Conservation (phyloP, 108 stramenopile genomes). For the Pseudonitzschia multiseries region DNA sequence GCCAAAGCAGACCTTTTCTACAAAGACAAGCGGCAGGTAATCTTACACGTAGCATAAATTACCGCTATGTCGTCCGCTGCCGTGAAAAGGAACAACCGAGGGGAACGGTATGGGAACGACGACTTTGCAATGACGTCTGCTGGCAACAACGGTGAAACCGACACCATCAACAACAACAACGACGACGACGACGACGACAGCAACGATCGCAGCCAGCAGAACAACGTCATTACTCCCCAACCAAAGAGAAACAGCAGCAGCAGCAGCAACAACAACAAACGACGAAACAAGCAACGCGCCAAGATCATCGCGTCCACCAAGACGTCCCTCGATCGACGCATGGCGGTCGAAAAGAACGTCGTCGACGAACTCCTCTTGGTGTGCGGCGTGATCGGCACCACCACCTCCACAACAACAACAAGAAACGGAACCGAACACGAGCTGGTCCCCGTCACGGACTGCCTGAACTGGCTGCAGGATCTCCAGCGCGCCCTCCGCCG, state of each 20-base stretch:
- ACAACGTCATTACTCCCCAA: too few relatives aligned
- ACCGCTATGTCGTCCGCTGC: too few relatives aligned
- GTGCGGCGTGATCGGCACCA: constrained; percentile 83
- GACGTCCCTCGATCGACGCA: constrained; percentile 32
- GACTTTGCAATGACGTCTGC: too few relatives aligned
- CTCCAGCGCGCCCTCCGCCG: constrained; percentile 83
- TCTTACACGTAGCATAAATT: too few relatives aligned
- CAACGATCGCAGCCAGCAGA: too few relatives aligned
- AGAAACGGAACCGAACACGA: constrained; percentile 33
- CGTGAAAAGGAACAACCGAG: too few relatives aligned
- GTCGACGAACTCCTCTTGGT: constrained; percentile 84
- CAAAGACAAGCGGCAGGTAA: too few relatives aligned
- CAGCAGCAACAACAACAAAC: background rate
- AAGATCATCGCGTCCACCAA: background rate
- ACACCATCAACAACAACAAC: too few relatives aligned
- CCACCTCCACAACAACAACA: constrained; percentile 15
- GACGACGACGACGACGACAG: too few relatives aligned
- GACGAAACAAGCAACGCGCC: constrained; percentile 2
- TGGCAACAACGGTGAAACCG: too few relatives aligned
- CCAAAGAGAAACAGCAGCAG: background rate
- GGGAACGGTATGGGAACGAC: too few relatives aligned
- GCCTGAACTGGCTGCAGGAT: constrained; percentile 87
- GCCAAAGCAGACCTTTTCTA: too few relatives aligned
- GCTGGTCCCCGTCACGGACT: constrained; percentile 79
- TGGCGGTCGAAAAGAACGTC: constrained; percentile 70